Conservation (phyloP, 495 filamentous ascomycete genomes). For the Cryomyces antarcticus region DNA sequence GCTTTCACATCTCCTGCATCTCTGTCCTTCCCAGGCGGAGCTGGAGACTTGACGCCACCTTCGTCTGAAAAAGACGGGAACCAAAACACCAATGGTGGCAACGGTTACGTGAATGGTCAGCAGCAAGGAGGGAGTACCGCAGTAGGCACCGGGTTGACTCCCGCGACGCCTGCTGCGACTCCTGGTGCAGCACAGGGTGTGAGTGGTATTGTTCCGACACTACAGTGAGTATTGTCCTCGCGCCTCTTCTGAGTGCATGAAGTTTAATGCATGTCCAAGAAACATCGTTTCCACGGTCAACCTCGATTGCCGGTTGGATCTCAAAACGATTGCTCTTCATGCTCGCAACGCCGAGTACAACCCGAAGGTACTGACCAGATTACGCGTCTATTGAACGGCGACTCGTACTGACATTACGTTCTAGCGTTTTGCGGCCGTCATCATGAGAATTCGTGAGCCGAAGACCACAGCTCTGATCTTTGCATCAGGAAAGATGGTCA, state of each 20-base stretch:
- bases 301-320: conserved; percentile 88
- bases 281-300: conserved; percentile 99
- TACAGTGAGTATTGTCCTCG: conserved; percentile 68
- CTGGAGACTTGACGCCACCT: conserved; percentile 61
- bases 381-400: conserved; percentile 4
- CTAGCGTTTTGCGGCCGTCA: conserved; percentile 97
- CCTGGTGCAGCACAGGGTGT: conserved; percentile 60
- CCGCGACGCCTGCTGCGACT: conserved; percentile 88
- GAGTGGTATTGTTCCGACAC: conserved; percentile 85
- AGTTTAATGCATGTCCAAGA: conserved; percentile 56
- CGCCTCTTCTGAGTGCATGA: conserved; percentile 12
- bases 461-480: conserved; percentile 98
- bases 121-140: conserved; percentile 38
- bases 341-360: conserved; percentile 98
- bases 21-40: conserved; percentile 73
- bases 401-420: conserved; percentile 15
- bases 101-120: conserved; percentile 30
- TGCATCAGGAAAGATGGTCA: conserved; percentile 98
- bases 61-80: conserved; percentile 40
- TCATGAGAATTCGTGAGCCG: conserved; percentile 98
- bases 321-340: conserved; percentile 98
- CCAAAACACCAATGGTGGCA: conserved; percentile 26
- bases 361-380: conserved; percentile 50
- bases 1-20: conserved; percentile 30
- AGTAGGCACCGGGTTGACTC: conserved; percentile 71